These are phyloP conservation scores for Platanthera zijinensis DNA, from an alignment of 106 monocot genomes.

Conservation along the genomic window DNA sequence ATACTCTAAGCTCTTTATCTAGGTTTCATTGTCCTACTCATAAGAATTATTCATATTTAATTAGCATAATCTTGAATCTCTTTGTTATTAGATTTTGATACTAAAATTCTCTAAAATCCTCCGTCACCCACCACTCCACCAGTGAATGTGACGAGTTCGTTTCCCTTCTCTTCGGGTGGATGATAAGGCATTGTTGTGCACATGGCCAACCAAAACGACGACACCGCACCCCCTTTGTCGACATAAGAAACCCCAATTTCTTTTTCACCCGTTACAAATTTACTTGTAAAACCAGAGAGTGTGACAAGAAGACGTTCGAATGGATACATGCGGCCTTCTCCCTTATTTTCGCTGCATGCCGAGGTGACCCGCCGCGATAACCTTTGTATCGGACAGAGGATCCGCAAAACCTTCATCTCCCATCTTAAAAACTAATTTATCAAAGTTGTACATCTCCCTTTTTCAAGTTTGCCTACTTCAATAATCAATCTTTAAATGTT, in stretches of 20 bases:
- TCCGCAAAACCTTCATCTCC: neutral
- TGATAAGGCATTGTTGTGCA: neutral
- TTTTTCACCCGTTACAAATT: neutral
- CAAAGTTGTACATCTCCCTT: no score
- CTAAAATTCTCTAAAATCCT: no score
- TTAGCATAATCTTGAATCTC: no score
- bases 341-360: neutral
- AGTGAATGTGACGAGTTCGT: neutral
- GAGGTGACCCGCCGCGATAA: neutral
- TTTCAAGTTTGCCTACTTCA: no score
- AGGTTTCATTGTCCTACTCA: no score
- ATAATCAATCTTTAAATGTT: no score
- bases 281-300: neutral
- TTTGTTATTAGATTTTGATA: no score
- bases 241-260: neutral
- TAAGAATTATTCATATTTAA: no score
- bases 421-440: neutral
- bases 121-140: neutral
- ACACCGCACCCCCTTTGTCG: neutral
- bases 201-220: neutral
- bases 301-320: neutral
- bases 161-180: neutral
- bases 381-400: neutral
- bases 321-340: neutral
- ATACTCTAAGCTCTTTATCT: no score